Conservation (phyloP, 345 rosid genomes). For the Gossypium rotundifolium region DNA sequence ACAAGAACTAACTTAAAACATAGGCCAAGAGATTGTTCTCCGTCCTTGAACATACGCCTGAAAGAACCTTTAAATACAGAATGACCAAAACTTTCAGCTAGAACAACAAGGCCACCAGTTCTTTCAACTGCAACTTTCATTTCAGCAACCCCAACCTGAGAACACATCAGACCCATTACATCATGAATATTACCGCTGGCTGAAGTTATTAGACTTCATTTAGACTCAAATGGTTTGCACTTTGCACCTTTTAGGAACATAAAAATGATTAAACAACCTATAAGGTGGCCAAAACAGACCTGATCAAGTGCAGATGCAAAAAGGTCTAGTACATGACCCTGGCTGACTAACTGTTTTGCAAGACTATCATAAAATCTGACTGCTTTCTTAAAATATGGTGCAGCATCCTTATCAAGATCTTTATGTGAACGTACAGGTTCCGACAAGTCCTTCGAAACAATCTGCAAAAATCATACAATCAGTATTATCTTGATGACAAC, state of each 20-base stretch:
- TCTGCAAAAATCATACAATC: slow-evolving; percentile 43
- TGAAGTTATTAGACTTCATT: neutral
- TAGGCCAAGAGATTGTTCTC: slow-evolving; percentile 93
- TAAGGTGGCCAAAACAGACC: slow-evolving; percentile 37
- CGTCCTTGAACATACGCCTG: slow-evolving; percentile 88
- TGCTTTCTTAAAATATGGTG: slow-evolving; percentile 89
- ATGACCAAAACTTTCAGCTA: slow-evolving; percentile 98
- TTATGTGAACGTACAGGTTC: slow-evolving; percentile 98
- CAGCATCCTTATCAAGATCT: slow-evolving; percentile 99
- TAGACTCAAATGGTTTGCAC: too few species aligned
- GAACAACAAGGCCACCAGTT: slow-evolving; percentile 95
- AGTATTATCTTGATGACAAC: slow-evolving; percentile 6
- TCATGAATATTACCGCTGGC: neutral
- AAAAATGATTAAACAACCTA: neutral
- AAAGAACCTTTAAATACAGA: slow-evolving; percentile 95
- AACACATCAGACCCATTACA: slow-evolving; percentile 5
- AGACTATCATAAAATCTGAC: slow-evolving; percentile 84
- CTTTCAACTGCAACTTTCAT: slow-evolving; percentile 96
- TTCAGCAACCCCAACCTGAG: slow-evolving; percentile 97
- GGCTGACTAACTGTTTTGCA: slow-evolving; percentile 91
- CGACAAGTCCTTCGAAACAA: slow-evolving; percentile 87
- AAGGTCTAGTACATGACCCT: slow-evolving; percentile 95
- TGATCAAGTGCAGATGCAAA: slow-evolving; percentile 99
- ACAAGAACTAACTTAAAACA: slow-evolving; percentile 72
- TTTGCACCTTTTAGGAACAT: neutral